phyloP scores from a whole-genome alignment of 441 rosid species.

The Gossypium aridum region DNA sequence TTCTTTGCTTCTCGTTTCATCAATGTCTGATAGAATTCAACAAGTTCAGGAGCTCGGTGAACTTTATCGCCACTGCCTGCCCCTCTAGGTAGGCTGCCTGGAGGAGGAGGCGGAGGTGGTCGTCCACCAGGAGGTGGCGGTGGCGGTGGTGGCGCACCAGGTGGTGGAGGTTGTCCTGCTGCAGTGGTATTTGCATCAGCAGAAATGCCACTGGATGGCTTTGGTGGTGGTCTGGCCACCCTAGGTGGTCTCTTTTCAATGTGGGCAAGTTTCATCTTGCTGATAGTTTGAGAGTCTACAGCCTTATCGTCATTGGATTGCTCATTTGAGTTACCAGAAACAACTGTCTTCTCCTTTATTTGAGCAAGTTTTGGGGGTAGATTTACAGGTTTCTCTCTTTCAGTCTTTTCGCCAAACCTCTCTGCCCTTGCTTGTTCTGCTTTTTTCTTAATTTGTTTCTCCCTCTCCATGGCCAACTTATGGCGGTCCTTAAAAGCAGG shows the following conservation, averaged over 20 bases:
- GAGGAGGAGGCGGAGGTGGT: conserved; percentile 77
- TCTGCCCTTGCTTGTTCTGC: conserved; percentile 78
- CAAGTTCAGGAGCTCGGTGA: conserved; percentile 89
- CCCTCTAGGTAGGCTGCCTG: conserved; percentile 78
- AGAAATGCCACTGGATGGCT: conserved; percentile 33
- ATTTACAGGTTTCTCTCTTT: conserved; percentile 20
- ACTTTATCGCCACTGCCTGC: conserved; percentile 74
- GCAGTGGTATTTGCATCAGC: conserved; percentile 31
- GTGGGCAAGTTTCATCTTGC: conserved; percentile 66
- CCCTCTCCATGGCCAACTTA: conserved; percentile 82
- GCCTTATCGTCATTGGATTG: conserved; percentile 43
- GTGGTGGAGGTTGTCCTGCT: conserved; percentile 46
- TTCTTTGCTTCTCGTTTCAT: conserved; percentile 96
- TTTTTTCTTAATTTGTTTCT: conserved; percentile 71
- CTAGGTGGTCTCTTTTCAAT: conserved; percentile 85
- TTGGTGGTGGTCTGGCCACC: conserved; percentile 86
- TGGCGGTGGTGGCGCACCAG: conserved; percentile 40
- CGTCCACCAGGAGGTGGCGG: conserved; percentile 55
- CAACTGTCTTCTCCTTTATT: conserved; percentile 56
- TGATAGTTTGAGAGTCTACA: conserved; percentile 41
- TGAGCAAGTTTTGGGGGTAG: conserved; percentile 76
- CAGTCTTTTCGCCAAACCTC: conserved; percentile 45
- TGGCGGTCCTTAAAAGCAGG: conserved; percentile 92
- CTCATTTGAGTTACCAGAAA: conserved; percentile 36
- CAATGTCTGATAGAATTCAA: conserved; percentile 87